Percentiles rank a stretch among this genome's conserved stretches.
Conservation (phyloP, 2,329 filamentous ascomycete genomes). For the Phialophora macrospora region DNA sequence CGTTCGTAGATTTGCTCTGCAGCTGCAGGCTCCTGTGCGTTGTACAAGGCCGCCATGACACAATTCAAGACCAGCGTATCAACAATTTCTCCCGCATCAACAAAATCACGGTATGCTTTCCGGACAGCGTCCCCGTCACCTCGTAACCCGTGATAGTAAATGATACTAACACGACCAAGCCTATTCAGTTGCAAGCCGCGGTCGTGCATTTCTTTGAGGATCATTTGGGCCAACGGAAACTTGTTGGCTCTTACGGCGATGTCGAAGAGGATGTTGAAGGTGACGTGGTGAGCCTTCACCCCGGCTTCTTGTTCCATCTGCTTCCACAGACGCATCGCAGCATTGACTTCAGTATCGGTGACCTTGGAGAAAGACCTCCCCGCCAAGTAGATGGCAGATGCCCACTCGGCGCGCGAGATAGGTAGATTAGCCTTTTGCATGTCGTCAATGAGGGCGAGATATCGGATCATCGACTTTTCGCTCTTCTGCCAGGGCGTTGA, state of each 20-base stretch:
- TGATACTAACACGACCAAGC: conserved; percentile 78
- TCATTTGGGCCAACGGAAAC: conserved; percentile 79
- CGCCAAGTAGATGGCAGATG: conserved; percentile 78
- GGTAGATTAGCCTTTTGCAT: conserved; percentile 75
- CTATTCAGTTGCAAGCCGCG: conserved; percentile 73
- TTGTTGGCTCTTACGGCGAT: conserved; percentile 84
- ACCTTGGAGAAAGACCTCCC: conserved; percentile 68
- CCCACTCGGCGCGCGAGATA: conserved; percentile 75
- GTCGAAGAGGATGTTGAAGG: conserved; percentile 92
- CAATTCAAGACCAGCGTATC: conserved; percentile 87
- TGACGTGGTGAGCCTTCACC: conserved; percentile 71
- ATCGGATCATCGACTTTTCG: conserved; percentile 73
- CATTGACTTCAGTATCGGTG: conserved; percentile 65
- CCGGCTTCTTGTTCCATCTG: conserved; percentile 81
- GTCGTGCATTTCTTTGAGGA: conserved; percentile 77
- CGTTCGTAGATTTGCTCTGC: conserved; percentile 80
- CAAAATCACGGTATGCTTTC: conserved; percentile 77
- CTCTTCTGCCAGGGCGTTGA: conserved; percentile 64
- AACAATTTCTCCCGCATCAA: conserved; percentile 83
- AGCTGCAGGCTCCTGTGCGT: conserved; percentile 73
- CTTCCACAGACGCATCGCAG: conserved; percentile 78
- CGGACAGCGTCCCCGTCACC: conserved; percentile 75
- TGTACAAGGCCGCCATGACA: conserved; percentile 77
- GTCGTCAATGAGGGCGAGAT: conserved; percentile 82
- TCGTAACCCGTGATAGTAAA: conserved; percentile 80